These are phyloP conservation scores for Blastobotrys petasosporus DNA, from an alignment of 1,139 yeast genomes.

Conservation along the genomic window DNA sequence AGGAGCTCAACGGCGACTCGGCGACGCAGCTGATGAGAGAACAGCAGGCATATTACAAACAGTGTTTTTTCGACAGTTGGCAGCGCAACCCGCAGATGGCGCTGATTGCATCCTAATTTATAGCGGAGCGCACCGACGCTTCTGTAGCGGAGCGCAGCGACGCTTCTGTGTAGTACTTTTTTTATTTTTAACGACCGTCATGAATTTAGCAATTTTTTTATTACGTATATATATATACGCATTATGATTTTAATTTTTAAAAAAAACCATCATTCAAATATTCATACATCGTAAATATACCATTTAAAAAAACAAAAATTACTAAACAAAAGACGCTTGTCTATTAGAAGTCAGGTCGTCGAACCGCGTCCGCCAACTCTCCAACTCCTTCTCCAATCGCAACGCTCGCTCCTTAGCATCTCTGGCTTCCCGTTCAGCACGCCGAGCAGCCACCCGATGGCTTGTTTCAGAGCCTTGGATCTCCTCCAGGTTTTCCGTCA, in stretches of 20 bases:
- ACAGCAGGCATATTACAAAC: constrained; percentile 8
- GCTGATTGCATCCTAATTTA: no score
- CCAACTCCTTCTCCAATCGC: constrained; percentile 57
- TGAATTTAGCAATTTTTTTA: not conserved
- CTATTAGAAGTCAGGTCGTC: constrained; percentile 22
- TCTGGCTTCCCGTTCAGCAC: constrained; percentile 44
- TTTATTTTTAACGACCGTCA: not conserved
- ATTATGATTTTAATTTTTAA: not conserved
- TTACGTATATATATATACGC: not conserved
- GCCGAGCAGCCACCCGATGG: constrained; percentile 38
- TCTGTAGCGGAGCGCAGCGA: no score
- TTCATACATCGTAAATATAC: not conserved
- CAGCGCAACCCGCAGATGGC: not conserved
- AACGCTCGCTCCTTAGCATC: constrained; percentile 51
- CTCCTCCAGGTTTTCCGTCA: constrained; percentile 37
- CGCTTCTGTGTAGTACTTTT: no score
- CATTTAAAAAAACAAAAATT: constrained; percentile 1
- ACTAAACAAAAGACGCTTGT: constrained; percentile 12
- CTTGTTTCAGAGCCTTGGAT: constrained; percentile 43
- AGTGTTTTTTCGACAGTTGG: constrained; percentile 6
- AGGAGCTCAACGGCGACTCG: not conserved
- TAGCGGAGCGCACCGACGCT: no score
- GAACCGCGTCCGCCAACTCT: constrained; percentile 52
- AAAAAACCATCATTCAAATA: not conserved
- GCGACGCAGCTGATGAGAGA: constrained; percentile 1